These are phyloP conservation scores for Neospora caninum DNA, from an alignment of 169 alveolate species.

Conservation along the genomic window DNA sequence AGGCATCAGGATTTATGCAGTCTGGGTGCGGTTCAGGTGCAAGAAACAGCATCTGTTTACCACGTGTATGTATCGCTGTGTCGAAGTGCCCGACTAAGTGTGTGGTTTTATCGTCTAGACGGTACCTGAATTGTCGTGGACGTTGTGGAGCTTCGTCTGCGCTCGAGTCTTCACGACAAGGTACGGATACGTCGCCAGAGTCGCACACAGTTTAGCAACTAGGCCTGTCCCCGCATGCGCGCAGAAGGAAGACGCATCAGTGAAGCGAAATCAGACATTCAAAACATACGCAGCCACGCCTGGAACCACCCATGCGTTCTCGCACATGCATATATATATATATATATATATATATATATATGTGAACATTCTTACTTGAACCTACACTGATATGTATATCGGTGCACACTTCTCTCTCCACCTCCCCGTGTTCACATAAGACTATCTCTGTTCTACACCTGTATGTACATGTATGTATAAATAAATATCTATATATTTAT, in stretches of 20 bases:
- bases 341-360: not conserved
- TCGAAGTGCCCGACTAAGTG: not conserved
- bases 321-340: not conserved
- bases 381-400: too few relatives aligned
- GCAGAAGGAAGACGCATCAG: not conserved
- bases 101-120: not conserved
- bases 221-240: conserved; percentile 22
- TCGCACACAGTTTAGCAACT: conserved; percentile 64
- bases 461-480: not conserved
- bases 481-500: not conserved
- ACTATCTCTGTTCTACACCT: too few relatives aligned
- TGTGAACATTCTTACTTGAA: not conserved
- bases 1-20: not conserved
- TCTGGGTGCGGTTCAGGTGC: not conserved
- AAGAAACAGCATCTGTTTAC: not conserved
- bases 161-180: conserved; percentile 70
- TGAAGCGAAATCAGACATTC: not conserved
- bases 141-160: conserved; percentile 60
- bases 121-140: conserved; percentile 66
- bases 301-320: not conserved
- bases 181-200: conserved; percentile 65
- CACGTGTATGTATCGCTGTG: not conserved
- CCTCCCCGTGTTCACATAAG: too few relatives aligned
- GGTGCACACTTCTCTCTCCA: too few relatives aligned
- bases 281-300: not conserved